Evolutionary conservation across 2,329 filamentous ascomycete species (phyloP).

Genomic region (Mollisia scopiformis): DNA sequence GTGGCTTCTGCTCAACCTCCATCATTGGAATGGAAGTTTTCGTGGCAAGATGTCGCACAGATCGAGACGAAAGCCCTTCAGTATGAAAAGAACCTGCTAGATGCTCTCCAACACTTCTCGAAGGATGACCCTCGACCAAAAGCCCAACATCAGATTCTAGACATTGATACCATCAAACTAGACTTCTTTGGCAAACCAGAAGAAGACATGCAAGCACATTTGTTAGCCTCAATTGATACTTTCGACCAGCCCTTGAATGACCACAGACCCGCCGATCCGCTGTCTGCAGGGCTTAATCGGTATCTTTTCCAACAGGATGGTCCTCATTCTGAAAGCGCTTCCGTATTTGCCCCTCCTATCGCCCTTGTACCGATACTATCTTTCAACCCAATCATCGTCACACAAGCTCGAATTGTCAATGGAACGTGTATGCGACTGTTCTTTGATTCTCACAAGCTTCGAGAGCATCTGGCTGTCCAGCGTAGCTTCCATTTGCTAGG

Average conservation of each 20-base stretch:
- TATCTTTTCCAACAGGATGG: constrained; percentile 24
- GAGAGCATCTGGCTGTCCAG: constrained; percentile 74
- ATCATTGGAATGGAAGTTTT: constrained; percentile 67
- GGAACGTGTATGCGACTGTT: constrained; percentile 76
- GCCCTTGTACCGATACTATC: constrained; percentile 69
- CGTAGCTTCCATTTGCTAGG: constrained; percentile 82
- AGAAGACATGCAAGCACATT: constrained; percentile 48
- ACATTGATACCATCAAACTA: constrained; percentile 11
- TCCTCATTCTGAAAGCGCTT: constrained; percentile 13
- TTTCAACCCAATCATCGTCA: constrained; percentile 72
- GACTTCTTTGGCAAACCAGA: constrained; percentile 54
- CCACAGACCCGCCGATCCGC: constrained; percentile 21
- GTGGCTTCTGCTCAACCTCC: constrained; percentile 55
- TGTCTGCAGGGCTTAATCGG: constrained; percentile 27
- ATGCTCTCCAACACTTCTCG: constrained; percentile 36
- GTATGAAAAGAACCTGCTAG: constrained; percentile 50
- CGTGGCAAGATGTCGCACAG: constrained; percentile 68
- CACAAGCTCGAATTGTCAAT: constrained; percentile 78
- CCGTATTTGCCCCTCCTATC: constrained; percentile 35
- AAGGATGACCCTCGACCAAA: background rate
- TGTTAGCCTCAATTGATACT: constrained; percentile 54
- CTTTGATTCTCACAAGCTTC: constrained; percentile 73
- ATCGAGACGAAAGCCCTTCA: constrained; percentile 62
- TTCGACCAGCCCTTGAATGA: constrained; percentile 43
- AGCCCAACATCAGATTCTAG: background rate